A percentile compares a stretch with the other conserved stretches of the same genome.
phyloP scores from a whole-genome alignment of 305 asterid genomes.

The Solanum chacoense region DNA sequence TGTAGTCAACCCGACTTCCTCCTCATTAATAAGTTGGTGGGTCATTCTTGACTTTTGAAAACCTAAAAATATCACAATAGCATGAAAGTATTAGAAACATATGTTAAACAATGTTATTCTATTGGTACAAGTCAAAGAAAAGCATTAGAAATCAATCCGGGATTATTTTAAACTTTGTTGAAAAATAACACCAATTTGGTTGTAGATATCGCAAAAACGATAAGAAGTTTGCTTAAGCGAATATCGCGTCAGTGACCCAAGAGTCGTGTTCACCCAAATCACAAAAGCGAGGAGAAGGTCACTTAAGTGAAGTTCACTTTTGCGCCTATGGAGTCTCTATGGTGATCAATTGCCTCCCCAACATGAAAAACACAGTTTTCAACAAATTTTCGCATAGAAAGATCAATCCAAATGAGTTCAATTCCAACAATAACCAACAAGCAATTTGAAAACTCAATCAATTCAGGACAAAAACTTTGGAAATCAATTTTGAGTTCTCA shows the following conservation, averaged over 20 bases:
- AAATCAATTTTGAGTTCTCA: neutral
- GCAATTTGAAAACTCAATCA: too few species aligned
- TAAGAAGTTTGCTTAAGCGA: neutral
- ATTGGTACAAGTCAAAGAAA: neutral
- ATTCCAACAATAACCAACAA: neutral
- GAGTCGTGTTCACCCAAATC: neutral
- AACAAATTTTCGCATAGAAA: too few species aligned
- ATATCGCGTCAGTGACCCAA: neutral
- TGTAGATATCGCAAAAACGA: neutral
- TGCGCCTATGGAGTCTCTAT: neutral
- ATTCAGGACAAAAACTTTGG: neutral
- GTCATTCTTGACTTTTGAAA: neutral
- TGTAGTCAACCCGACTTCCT: neutral
- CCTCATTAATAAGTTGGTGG: neutral
- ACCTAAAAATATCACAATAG: neutral
- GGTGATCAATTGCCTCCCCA: neutral
- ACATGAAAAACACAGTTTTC: too few species aligned
- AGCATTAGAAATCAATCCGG: neutral
- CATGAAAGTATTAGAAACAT: neutral
- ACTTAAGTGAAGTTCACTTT: neutral
- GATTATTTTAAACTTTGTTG: neutral
- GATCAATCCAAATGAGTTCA: neutral
- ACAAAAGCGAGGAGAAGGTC: neutral
- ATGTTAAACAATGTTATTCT: neutral
- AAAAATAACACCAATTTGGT: neutral